phyloP scores from a whole-genome alignment of 225 moss, liverwort and hornwort genomes.

The Asterella californica region DNA sequence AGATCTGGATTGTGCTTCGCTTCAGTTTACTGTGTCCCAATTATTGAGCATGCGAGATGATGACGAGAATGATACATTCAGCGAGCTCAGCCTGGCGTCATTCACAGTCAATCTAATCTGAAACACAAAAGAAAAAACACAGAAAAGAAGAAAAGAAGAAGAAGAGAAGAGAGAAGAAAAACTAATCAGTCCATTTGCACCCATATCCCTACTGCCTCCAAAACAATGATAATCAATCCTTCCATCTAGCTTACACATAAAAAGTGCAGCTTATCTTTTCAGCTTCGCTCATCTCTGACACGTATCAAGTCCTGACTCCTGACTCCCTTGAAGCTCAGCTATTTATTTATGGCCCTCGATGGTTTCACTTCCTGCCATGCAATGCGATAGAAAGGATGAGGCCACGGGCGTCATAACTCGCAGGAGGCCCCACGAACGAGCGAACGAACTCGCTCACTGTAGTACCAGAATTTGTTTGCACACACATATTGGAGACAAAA shows the following conservation, averaged over 20 bases:
- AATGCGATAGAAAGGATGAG: too few species aligned
- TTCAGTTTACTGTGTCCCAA: background rate
- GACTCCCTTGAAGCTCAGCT: too few species aligned
- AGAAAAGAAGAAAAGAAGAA: background rate
- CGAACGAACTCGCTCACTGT: background rate
- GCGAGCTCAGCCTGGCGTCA: background rate
- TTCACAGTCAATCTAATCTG: background rate
- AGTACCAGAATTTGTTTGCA: constrained; percentile 3
- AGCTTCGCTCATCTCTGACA: background rate
- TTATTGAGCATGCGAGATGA: background rate
- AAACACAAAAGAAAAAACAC: too few species aligned
- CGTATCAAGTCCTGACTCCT: too few species aligned
- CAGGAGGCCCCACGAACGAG: background rate
- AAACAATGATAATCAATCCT: too few species aligned
- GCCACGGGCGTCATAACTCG: too few species aligned
- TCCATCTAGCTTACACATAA: background rate
- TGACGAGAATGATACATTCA: background rate
- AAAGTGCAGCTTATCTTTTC: background rate
- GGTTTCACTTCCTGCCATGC: background rate
- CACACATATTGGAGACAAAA: background rate
- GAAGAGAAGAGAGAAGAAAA: background rate
- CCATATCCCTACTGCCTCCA: too few species aligned
- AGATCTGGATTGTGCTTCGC: too few species aligned
- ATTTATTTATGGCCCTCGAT: too few species aligned
- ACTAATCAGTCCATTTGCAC: background rate